A percentile compares a stretch with the other conserved stretches of the same genome.
Conservation (phyloP, 441 rosid species). For the Adansonia rubrostipa region DNA sequence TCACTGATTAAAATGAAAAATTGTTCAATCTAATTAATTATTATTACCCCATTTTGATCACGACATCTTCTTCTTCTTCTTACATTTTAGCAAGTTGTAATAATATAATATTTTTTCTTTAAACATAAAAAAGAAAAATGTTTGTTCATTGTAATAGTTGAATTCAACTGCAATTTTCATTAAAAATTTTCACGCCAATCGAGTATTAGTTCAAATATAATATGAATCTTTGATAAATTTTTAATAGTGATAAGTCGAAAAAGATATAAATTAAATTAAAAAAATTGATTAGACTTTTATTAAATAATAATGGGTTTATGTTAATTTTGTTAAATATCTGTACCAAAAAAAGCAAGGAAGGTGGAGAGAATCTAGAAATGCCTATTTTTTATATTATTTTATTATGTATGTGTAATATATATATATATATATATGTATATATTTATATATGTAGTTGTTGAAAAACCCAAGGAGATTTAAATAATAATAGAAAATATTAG, state of each 20-base stretch:
- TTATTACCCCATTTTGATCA: background rate
- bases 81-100: background rate
- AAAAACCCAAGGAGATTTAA: background rate
- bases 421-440: background rate
- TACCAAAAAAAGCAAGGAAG: constrained; percentile 40
- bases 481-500: too few species aligned
- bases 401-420: too few species aligned
- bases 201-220: background rate
- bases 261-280: background rate
- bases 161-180: background rate
- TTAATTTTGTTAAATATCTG: constrained; percentile 18
- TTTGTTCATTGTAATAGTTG: background rate
- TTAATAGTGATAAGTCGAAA: too few species aligned
- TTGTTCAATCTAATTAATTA: background rate
- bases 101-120: background rate
- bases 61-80: background rate
- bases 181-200: background rate
- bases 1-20: constrained; percentile 29
- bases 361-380: constrained; percentile 62
- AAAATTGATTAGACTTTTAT: too few species aligned
- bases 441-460: constrained; percentile 16
- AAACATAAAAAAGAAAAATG: too few species aligned
- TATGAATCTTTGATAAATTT: too few species aligned
- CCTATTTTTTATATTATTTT: constrained; percentile 17
- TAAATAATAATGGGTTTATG: background rate